phyloP scores from a whole-genome alignment of 179 eudicot species.

The Beta lomatogona region DNA sequence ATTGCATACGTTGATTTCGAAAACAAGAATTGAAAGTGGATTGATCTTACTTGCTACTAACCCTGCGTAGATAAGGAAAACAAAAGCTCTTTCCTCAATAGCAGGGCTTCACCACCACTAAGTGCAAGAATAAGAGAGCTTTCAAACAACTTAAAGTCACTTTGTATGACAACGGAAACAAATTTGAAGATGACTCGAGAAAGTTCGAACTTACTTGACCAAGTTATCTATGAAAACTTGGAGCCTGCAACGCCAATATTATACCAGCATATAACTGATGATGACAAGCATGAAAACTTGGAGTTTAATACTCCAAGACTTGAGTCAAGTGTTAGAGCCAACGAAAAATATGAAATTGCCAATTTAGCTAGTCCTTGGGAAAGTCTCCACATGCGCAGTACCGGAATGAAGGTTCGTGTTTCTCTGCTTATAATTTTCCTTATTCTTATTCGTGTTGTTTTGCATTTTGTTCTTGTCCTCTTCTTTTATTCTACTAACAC shows the following conservation, averaged over 20 bases:
- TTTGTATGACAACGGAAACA: constrained; percentile 60
- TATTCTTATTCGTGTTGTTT: background rate
- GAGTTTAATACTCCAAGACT: constrained; percentile 69
- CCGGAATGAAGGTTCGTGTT: constrained; percentile 66
- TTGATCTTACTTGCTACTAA: too few species aligned
- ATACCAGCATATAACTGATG: background rate
- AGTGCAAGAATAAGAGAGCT: constrained; percentile 60
- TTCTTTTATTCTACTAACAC: background rate
- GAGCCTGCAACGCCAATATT: constrained; percentile 67
- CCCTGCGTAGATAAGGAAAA: constrained; percentile 50
- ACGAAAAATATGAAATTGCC: constrained; percentile 32
- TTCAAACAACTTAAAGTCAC: constrained; percentile 55
- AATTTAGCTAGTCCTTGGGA: constrained; percentile 51
- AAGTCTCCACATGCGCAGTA: constrained; percentile 41
- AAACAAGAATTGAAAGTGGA: too few species aligned
- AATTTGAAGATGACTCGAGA: constrained; percentile 38
- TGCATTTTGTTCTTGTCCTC: background rate
- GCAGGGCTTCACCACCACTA: constrained; percentile 64
- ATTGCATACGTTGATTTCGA: constrained; percentile 11
- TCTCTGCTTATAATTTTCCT: background rate
- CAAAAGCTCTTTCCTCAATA: constrained; percentile 16
- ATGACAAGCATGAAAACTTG: constrained; percentile 28
- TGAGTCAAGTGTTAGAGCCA: constrained; percentile 16
- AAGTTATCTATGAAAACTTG: constrained; percentile 30
- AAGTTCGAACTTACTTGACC: constrained; percentile 26